Evolutionary conservation across 176 grass and related monocot species (phyloP).

Genomic region (Oryza meyeriana): DNA sequence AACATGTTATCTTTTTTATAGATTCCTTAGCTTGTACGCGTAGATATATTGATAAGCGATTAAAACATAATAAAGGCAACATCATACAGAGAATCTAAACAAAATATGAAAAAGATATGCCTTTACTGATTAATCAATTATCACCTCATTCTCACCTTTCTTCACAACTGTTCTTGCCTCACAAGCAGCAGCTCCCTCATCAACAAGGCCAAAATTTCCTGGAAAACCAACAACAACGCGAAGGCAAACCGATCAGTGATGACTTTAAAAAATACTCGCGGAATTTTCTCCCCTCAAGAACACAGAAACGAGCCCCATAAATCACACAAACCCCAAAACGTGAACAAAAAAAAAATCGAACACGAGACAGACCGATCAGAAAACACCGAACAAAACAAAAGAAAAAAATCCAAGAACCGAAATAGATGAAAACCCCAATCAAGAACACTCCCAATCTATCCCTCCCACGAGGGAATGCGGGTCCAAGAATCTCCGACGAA

Average conservation of each 20-base stretch:
- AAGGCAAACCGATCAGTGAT: neutral
- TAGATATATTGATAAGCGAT: constrained; percentile 4
- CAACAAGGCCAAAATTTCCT: constrained; percentile 27
- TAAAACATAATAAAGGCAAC: constrained; percentile 24
- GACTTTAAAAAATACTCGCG: neutral
- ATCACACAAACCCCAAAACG: neutral
- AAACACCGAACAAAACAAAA: neutral
- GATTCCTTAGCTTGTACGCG: constrained; percentile 37
- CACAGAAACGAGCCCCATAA: neutral
- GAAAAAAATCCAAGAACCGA: neutral
- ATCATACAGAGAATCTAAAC: constrained; percentile 20
- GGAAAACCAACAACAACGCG: neutral
- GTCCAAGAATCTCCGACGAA: neutral
- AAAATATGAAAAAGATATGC: constrained; percentile 20
- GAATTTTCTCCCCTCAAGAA: neutral
- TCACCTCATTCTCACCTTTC: constrained; percentile 45
- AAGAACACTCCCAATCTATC: neutral
- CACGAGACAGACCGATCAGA: neutral
- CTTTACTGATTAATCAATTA: constrained; percentile 42
- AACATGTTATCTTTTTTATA: neutral
- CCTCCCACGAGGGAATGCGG: constrained; percentile 31
- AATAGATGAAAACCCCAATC: neutral
- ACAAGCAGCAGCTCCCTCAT: constrained; percentile 9
- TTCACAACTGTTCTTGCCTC: constrained; percentile 26
- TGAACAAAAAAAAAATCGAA: neutral